phyloP scores from a whole-genome alignment of 495 filamentous ascomycete species.

The Penicillium cinerascens region DNA sequence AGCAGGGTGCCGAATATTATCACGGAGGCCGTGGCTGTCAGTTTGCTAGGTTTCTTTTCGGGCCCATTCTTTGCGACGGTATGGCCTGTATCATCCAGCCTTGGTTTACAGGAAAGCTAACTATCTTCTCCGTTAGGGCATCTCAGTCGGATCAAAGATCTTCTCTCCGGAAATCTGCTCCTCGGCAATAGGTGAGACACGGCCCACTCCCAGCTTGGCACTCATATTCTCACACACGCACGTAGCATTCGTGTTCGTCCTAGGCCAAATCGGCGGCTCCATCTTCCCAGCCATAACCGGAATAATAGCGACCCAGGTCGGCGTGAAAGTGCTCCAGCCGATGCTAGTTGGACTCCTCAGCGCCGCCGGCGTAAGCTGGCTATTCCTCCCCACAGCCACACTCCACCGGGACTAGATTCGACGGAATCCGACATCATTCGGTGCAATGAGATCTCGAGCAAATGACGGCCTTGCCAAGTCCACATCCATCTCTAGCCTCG shows the following conservation, averaged over 20 bases:
- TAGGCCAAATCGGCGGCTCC: slow-evolving; percentile 27
- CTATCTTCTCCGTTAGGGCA: slow-evolving; percentile 16
- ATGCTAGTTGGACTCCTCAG: slow-evolving; percentile 30
- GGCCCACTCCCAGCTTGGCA: background rate
- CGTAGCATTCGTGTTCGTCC: slow-evolving; percentile 27
- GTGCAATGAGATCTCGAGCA: background rate
- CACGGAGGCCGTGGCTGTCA: slow-evolving; percentile 32
- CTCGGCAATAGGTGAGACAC: slow-evolving; percentile 22
- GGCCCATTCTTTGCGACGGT: slow-evolving; percentile 36
- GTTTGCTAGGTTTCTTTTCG: slow-evolving; percentile 28
- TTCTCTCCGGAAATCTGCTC: slow-evolving; percentile 26
- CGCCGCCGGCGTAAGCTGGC: slow-evolving; percentile 30
- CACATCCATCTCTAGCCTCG: too few species aligned
- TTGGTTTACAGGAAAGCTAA: too few species aligned
- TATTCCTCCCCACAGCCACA: slow-evolving; percentile 32
- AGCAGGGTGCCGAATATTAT: slow-evolving; percentile 31
- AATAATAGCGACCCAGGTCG: slow-evolving; percentile 21
- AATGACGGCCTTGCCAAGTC: background rate
- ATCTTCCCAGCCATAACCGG: slow-evolving; percentile 30
- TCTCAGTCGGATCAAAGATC: slow-evolving; percentile 30
- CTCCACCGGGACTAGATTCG: background rate
- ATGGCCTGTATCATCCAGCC: too few species aligned
- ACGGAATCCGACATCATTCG: background rate
- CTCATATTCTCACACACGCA: too few species aligned
- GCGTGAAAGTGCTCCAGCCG: slow-evolving; percentile 30